Evolutionary conservation across 1,284 basidiomycete genomes (phyloP), one percentile per base, ranked within the genome.

Genomic region (Schizopora paradoxa): DNA sequence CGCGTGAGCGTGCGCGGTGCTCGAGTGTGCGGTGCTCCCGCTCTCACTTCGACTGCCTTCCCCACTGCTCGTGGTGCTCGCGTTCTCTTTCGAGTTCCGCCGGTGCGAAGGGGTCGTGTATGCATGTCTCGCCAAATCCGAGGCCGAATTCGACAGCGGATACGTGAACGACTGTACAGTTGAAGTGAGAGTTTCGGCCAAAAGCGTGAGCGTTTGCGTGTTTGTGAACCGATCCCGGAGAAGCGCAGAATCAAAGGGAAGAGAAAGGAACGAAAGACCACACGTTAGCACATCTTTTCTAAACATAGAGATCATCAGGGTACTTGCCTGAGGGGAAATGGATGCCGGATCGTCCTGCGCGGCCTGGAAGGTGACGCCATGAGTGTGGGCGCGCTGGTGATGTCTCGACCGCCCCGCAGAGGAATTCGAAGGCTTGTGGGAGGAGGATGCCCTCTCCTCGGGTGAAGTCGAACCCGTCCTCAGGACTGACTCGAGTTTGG

Each of bases 401-500:
- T 46, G 41, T 31, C 43, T 29, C 25, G 21, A 14, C 5, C 40
- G 39, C 23, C 38, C 37, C 13, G 6, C 23, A n/a, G n/a, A n/a
- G n/a, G n/a, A n/a, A n/a, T n/a, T n/a, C n/a, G n/a, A n/a, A n/a
- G n/a, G n/a, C 26, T 31, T 21, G 25, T 33, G 33, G 26, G 32
- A 10, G 6, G 21, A 25, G 10, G 19, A 28, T 3, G 51, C 49
- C 54, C 48, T 23, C 45, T 51, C 35, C 53, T 53, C 54, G 61
- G 55, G 43, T 60, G 48, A 58, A 61, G 56, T 56, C 62, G 57
- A 45, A 53, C 44, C 51, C 0, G 55, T 58, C 48, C 62, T 62
- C 22, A 51, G 40, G 28, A 79, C 74, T 7, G 69, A 62, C 58
- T 81, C 77, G n/a, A 80, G 61, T 21, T 72, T 66, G 35, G 66